Percentiles rank a stretch among this genome's conserved stretches.
Conservation (phyloP, 2,329 filamentous ascomycete species). For the Venturia asperata region DNA sequence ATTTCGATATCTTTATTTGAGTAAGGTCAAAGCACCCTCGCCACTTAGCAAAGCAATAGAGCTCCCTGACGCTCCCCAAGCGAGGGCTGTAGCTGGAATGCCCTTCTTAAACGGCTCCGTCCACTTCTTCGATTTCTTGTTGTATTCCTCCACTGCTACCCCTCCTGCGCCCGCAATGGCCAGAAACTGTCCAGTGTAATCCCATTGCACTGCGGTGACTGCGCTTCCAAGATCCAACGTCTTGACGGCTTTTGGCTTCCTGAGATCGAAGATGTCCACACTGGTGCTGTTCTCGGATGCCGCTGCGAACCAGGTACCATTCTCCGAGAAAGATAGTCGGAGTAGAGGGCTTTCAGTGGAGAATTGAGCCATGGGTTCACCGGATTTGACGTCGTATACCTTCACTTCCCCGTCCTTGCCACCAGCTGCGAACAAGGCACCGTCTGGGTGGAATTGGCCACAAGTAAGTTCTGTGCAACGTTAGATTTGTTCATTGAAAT, state of each 20-base stretch:
- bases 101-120: constrained; percentile 74
- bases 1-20: not conserved
- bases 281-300: constrained; percentile 68
- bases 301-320: constrained; percentile 91
- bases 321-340: constrained; percentile 82
- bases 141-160: constrained; percentile 81
- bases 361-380: constrained; percentile 70
- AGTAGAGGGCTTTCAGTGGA: constrained; percentile 58
- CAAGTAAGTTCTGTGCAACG: constrained; percentile 57
- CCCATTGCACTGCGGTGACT: constrained; percentile 76
- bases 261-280: constrained; percentile 84
- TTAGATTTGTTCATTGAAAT: constrained; percentile 26
- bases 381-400: constrained; percentile 78
- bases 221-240: constrained; percentile 75
- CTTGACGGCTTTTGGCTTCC: constrained; percentile 67
- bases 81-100: constrained; percentile 62
- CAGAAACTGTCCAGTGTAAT: constrained; percentile 91
- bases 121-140: constrained; percentile 82
- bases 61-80: constrained; percentile 54
- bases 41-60: not conserved
- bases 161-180: constrained; percentile 73
- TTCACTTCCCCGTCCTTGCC: constrained; percentile 74
- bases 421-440: constrained; percentile 84
- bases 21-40: constrained; percentile 8
- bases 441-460: constrained; percentile 88